These are phyloP conservation scores for Amaranthus cruentus DNA, from an alignment of 148 eudicot genomes.

Conservation along the genomic window DNA sequence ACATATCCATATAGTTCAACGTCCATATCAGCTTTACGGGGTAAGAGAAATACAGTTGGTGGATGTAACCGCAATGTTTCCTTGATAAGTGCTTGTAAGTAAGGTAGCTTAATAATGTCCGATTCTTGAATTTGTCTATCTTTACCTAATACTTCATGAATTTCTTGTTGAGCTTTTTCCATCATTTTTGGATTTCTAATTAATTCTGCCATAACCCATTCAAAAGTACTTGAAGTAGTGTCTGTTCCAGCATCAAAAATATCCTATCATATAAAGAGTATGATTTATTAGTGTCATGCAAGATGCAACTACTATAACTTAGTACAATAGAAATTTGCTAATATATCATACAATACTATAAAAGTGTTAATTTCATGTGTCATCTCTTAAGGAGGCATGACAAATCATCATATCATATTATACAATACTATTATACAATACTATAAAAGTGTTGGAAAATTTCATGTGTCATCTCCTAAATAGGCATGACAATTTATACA, in stretches of 20 bases:
- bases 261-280: conserved; percentile 7
- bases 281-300: neutral
- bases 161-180: conserved; percentile 17
- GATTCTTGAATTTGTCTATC: conserved; percentile 25
- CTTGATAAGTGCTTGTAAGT: conserved; percentile 52
- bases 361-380: too few species aligned
- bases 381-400: too few species aligned
- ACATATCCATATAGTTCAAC: conserved; percentile 38
- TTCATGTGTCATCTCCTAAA: too few species aligned
- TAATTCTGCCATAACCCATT: conserved; percentile 21
- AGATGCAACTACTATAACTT: neutral
- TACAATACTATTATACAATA: too few species aligned
- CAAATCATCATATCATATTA: too few species aligned
- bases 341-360: too few species aligned
- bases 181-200: conserved; percentile 8
- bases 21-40: conserved; percentile 45
- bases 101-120: conserved; percentile 39
- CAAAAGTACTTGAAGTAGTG: conserved; percentile 20
- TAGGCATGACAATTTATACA: too few species aligned
- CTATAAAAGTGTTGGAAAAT: too few species aligned
- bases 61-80: conserved; percentile 58
- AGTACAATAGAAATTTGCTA: too few species aligned
- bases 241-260: conserved; percentile 26
- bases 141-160: conserved; percentile 18
- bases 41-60: conserved; percentile 53